Evolutionary conservation across 768 basidiomycete genomes (phyloP).

Genomic region (Lentinus tigrinus): DNA sequence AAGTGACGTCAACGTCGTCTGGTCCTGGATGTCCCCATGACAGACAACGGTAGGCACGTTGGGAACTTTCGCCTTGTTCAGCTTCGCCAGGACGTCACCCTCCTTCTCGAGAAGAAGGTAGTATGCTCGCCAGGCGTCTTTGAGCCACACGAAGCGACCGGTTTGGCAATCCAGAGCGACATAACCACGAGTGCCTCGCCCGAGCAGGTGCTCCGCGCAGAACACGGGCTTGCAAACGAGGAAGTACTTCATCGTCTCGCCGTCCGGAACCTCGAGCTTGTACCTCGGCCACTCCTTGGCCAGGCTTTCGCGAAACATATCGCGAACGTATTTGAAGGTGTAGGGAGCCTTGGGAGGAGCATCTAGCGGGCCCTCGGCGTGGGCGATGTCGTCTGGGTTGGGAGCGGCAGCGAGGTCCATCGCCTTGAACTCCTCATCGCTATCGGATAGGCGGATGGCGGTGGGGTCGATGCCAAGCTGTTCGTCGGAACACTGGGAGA

Average conservation of each 20-base stretch:
- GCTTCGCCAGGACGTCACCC: not conserved
- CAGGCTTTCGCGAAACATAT: not conserved
- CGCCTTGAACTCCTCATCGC: not conserved
- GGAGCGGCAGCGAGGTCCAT: not conserved
- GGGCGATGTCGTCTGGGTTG: not conserved
- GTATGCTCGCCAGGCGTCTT: slow-evolving; percentile 7
- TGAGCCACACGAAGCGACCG: slow-evolving; percentile 1
- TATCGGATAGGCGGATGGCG: not conserved
- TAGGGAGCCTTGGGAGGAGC: not conserved
- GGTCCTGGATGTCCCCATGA: slow-evolving; percentile 4
- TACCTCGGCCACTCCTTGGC: not conserved
- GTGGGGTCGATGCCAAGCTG: not conserved
- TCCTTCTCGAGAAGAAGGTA: not conserved
- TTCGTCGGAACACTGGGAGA: not conserved
- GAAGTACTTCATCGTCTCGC: not conserved
- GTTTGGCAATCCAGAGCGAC: not conserved
- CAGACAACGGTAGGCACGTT: slow-evolving; percentile 1
- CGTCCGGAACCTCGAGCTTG: not conserved
- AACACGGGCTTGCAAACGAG: not conserved
- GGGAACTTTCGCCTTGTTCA: not conserved
- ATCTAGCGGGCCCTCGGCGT: not conserved
- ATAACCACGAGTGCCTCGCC: slow-evolving; percentile 7
- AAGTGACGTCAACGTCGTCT: not conserved
- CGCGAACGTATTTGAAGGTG: slow-evolving; percentile 4
- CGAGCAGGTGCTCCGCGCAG: not conserved